Evolutionary conservation across 2,329 filamentous ascomycete genomes (phyloP).

Genomic region (Penicillium sp.): DNA sequence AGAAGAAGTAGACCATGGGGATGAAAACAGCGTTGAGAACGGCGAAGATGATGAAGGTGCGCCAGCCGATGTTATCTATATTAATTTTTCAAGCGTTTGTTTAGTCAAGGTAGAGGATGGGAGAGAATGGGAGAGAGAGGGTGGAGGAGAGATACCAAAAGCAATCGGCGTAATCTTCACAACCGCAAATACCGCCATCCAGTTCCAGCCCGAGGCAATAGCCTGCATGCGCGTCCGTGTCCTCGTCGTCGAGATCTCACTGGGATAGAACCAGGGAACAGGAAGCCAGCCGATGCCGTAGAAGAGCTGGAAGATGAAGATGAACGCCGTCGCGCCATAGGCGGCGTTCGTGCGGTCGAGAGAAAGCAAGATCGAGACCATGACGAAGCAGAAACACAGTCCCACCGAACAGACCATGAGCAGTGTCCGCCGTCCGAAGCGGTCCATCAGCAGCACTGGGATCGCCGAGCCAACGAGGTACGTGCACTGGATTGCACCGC

Average conservation of each 20-base stretch:
- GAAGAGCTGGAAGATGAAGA: conserved; percentile 54
- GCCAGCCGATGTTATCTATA: conserved; percentile 38
- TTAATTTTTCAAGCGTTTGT: conserved; percentile 23
- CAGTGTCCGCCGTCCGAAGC: conserved; percentile 47
- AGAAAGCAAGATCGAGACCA: conserved; percentile 47
- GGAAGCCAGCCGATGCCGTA: conserved; percentile 51
- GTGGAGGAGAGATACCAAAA: conserved; percentile 22
- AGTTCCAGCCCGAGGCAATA: conserved; percentile 44
- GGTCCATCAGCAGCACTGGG: conserved; percentile 49
- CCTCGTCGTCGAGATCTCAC: conserved; percentile 48
- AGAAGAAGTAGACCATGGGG: conserved; percentile 66
- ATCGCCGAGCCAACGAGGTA: conserved; percentile 49
- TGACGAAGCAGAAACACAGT: conserved; percentile 50
- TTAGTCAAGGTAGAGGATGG: not conserved
- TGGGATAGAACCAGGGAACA: conserved; percentile 51
- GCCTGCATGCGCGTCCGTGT: conserved; percentile 48
- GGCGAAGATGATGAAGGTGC: conserved; percentile 37
- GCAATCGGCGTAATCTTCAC: conserved; percentile 35
- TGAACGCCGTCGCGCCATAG: conserved; percentile 50
- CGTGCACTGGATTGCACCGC: conserved; percentile 49
- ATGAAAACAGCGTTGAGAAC: conserved; percentile 35
- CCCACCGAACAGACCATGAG: conserved; percentile 49
- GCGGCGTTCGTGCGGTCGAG: conserved; percentile 36
- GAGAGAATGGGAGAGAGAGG: not conserved
- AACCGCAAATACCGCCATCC: conserved; percentile 43